Evolutionary conservation across 2,329 filamentous ascomycete genomes (phyloP), one percentile per base, ranked within the genome.

Genomic region (Neoarthrinium moseri): DNA sequence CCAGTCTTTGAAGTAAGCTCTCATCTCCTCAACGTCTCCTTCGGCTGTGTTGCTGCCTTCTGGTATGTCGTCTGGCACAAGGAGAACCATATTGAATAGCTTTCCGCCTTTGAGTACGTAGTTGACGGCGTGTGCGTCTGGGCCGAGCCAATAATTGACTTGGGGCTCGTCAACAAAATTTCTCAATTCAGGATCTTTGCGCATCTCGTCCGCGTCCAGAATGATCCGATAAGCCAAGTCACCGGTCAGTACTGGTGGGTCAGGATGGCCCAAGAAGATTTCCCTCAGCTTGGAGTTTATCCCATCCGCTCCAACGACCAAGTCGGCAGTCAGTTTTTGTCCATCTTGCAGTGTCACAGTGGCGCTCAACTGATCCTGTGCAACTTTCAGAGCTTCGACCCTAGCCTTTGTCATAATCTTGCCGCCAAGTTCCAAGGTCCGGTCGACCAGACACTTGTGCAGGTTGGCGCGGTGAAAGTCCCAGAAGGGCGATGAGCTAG

Each of bases 381-480:
- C 51, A 22, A 69, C 60, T 29, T 62, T 56, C 8, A 81, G 63
- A 51, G 68, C 61, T 3, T 66, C 60, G 0, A 79, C 71, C 35
- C 68, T 65, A 2, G 72, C 62, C 29, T 68, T 70, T 20, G 70
- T 71, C 13, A 66, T 63, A n/a, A 80, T 51, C 10, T 56, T 59
- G 0, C 68, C 74, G 0, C 78, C 78, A 1, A 81, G 59, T 45
- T 76, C 70, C 4, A 65, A 44, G 4, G 75, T 74, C 27, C 74
- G 58, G 3, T 71, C 63, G 3, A 80, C 53, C 5, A 81, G 61
- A 32, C 67, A 70, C 26, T 59, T 63, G 32, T 80, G 77, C 17
- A 80, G 54, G 48, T 77, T 72, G 3, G 75, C 74, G 8, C 77
- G 69, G 52, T 81, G 77, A 32, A 81, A 79, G 51, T 80, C 76